Base-by-base conservation (phyloP, 2,329 filamentous ascomycete genomes). In the Cercospora sojina region DNA sequence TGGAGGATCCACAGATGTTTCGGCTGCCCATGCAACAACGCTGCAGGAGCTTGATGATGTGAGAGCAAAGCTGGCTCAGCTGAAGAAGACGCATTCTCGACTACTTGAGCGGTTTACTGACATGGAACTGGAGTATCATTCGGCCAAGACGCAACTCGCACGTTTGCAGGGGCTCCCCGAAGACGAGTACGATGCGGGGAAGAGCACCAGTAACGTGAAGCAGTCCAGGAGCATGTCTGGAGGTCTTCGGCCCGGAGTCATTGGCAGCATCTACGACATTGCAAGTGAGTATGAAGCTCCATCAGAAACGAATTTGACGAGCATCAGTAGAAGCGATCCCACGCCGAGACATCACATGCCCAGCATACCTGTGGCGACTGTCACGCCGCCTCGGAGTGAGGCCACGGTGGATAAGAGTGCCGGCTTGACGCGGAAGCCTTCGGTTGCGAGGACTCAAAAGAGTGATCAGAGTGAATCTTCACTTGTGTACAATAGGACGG, bases 1-100 rank as follows among this genome's bases (percentile, higher is more conserved):
- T 3, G 43, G 58, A 25, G 31, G 58, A n/a, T 23, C 18, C 27
- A 27, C 58, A 7, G 56, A 49, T 13, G 58, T 41, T 49, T 65
- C 65, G 9, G 31, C 61, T 51, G 56, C 66, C 13, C 57, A 63
- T 25, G 31, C 57, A 31, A 43, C 61, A 29, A 47, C 59, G 6
- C 66, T 67, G 20, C 69, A 67, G 10, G 82, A 82, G 13, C 75
- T 85, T 18, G 79, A 81, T 51, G 80, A 82, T 35, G 80, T 77
- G 60, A 80, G 82, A 51, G 77, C 80, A 3, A 84, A 83, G 60
- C 76, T 86, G 31, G 74, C 79, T 3, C 80, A 83, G 47, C 73
- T 86, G 38, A 83, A 85, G 70, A 85, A 83, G 71, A 80, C 83
- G 3, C 82, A 87, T 70, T 81, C 81, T 27, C 79, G 81, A 31